Percentiles rank a stretch among this genome's conserved stretches.
These are phyloP conservation scores for Eragrostis nindensis DNA, from an alignment of 176 grass and related monocot genomes.

Conservation along the genomic window DNA sequence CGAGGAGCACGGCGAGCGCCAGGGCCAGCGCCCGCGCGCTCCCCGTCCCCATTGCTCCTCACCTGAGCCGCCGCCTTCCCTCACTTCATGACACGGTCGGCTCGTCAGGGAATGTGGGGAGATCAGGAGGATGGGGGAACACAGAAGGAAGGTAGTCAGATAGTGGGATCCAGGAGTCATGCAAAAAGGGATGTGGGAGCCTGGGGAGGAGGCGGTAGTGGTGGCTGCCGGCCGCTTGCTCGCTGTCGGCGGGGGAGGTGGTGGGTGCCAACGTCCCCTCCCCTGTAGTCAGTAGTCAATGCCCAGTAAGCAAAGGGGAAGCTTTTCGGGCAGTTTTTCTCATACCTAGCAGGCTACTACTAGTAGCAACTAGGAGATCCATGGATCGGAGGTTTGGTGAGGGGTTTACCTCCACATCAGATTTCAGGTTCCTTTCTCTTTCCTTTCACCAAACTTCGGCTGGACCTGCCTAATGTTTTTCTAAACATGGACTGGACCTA, in stretches of 20 bases:
- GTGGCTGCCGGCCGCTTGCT: slow-evolving; percentile 13
- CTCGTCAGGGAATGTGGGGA: not conserved
- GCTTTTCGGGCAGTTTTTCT: not conserved
- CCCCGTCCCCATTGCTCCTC: slow-evolving; percentile 12
- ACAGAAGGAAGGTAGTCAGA: slow-evolving; percentile 1
- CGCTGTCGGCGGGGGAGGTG: slow-evolving; percentile 22
- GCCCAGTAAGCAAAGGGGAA: slow-evolving; percentile 1
- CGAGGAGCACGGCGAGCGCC: slow-evolving; percentile 10
- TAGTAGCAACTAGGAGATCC: not conserved
- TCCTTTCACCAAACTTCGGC: slow-evolving; percentile 43
- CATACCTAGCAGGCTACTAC: not conserved
- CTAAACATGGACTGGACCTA: too few species aligned
- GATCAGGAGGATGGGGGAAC: not conserved
- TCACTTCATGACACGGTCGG: not conserved
- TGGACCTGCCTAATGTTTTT: too few species aligned
- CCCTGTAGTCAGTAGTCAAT: not conserved
- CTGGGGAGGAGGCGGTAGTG: not conserved
- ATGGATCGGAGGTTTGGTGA: slow-evolving; percentile 39
- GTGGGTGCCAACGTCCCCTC: not conserved
- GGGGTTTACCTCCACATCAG: slow-evolving; percentile 31
- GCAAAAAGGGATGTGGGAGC: slow-evolving; percentile 4
- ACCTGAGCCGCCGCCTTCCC: not conserved
- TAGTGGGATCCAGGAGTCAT: slow-evolving; percentile 6
- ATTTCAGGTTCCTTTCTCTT: slow-evolving; percentile 42
- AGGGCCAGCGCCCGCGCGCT: slow-evolving; percentile 10